These are phyloP conservation scores for Lactifluus subvellereus DNA, from an alignment of 768 basidiomycete species.

Conservation along the genomic window DNA sequence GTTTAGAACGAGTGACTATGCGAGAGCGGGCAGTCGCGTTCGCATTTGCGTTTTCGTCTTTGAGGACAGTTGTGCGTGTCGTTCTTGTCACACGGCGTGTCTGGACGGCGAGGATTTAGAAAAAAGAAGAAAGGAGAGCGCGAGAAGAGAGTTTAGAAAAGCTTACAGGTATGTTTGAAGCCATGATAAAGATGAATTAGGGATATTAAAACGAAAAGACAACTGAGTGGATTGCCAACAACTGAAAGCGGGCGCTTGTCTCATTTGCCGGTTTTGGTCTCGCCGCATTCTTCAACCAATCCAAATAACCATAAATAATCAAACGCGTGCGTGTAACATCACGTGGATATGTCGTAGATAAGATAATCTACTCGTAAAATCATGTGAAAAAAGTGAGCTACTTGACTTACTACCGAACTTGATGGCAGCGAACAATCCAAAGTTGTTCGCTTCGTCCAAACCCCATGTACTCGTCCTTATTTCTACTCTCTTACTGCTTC, in stretches of 20 bases:
- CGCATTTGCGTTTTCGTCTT: constrained; percentile 65
- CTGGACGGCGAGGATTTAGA: constrained; percentile 31
- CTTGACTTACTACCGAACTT: too few relatives aligned
- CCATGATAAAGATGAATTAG: constrained; percentile 27
- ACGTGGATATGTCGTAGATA: constrained; percentile 28
- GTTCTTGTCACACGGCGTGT: constrained; percentile 59
- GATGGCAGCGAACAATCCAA: background rate
- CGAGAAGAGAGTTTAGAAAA: background rate
- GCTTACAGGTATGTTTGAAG: constrained; percentile 44
- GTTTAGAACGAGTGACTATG: constrained; percentile 56
- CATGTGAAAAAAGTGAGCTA: constrained; percentile 3
- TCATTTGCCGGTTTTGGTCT: constrained; percentile 22
- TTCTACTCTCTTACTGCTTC: constrained; percentile 11
- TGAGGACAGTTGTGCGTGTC: constrained; percentile 46
- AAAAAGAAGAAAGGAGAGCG: background rate
- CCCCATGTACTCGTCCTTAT: constrained; percentile 10
- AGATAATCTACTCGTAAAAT: constrained; percentile 5
- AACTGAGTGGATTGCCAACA: constrained; percentile 4
- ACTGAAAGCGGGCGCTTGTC: background rate
- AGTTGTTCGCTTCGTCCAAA: background rate
- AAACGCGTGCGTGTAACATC: constrained; percentile 35
- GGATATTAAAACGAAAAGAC: background rate
- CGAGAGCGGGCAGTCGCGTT: constrained; percentile 44
- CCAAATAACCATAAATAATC: constrained; percentile 34
- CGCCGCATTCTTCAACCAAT: constrained; percentile 31